Conservation (phyloP, 345 rosid genomes). For the Salix viminalis region DNA sequence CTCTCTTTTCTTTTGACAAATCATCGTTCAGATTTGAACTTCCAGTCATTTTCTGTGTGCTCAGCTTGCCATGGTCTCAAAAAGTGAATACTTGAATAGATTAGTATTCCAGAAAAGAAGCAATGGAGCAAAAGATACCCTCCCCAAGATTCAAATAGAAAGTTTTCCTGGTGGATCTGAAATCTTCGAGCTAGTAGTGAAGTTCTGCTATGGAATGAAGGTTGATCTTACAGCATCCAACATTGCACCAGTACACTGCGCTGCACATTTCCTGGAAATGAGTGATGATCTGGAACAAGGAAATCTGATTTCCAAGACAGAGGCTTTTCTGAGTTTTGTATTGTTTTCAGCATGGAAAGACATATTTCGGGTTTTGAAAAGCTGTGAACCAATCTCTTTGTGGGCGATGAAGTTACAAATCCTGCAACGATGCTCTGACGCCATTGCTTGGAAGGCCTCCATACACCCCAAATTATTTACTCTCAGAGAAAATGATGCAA, state of each 20-base stretch:
- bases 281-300: constrained; percentile 37
- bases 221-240: constrained; percentile 43
- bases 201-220: constrained; percentile 54
- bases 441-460: constrained; percentile 48
- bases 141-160: constrained; percentile 24
- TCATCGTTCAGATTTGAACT: not conserved
- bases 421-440: constrained; percentile 42
- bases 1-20: not conserved
- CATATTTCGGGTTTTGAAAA: constrained; percentile 35
- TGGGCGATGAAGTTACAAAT: constrained; percentile 40
- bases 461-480: constrained; percentile 17
- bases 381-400: constrained; percentile 42
- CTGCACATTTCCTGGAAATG: constrained; percentile 60
- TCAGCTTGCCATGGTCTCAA: constrained; percentile 55
- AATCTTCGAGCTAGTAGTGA: constrained; percentile 36
- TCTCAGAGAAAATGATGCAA: constrained; percentile 4
- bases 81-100: constrained; percentile 49
- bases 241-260: constrained; percentile 40
- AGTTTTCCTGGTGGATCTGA: constrained; percentile 47
- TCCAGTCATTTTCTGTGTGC: not conserved
- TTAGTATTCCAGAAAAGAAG: constrained; percentile 33
- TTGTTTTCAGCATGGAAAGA: constrained; percentile 49
- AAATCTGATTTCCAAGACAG: constrained; percentile 43
- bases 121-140: constrained; percentile 11
- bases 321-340: constrained; percentile 33